Evolutionary conservation across 2,329 filamentous ascomycete species (phyloP).

Genomic region (Hypoxylon sp.): DNA sequence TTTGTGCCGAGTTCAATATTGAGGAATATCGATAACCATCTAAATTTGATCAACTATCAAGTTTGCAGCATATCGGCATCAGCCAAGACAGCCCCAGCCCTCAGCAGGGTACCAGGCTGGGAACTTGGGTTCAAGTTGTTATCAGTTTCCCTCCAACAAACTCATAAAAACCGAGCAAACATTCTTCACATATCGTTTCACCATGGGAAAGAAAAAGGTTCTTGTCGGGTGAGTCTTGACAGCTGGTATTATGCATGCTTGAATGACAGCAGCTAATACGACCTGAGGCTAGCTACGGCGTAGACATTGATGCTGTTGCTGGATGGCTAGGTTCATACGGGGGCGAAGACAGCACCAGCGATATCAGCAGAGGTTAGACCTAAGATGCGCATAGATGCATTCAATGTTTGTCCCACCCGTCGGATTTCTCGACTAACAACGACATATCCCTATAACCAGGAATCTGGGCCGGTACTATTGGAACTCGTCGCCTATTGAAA

Average conservation of each 20-base stretch:
- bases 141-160: background rate
- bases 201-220: slow-evolving; percentile 47
- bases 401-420: background rate
- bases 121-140: slow-evolving; percentile 11
- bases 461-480: slow-evolving; percentile 77
- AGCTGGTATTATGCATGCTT: background rate
- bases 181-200: background rate
- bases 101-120: slow-evolving; percentile 18
- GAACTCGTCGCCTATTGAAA: slow-evolving; percentile 76
- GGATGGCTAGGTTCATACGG: slow-evolving; percentile 84
- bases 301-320: slow-evolving; percentile 83
- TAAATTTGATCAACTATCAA: background rate
- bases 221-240: slow-evolving; percentile 40
- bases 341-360: slow-evolving; percentile 78
- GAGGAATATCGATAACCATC: background rate
- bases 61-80: background rate
- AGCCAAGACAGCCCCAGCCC: background rate
- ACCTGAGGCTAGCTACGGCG: slow-evolving; percentile 67
- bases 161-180: background rate
- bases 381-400: background rate
- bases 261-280: slow-evolving; percentile 15
- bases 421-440: slow-evolving; percentile 19
- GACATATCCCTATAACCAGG: slow-evolving; percentile 47
- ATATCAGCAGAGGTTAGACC: slow-evolving; percentile 75
- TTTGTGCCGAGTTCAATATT: background rate